Percentiles rank a stretch among this genome's conserved stretches.
Conservation (phyloP, 495 filamentous ascomycete species). For the Podospora anserina region DNA sequence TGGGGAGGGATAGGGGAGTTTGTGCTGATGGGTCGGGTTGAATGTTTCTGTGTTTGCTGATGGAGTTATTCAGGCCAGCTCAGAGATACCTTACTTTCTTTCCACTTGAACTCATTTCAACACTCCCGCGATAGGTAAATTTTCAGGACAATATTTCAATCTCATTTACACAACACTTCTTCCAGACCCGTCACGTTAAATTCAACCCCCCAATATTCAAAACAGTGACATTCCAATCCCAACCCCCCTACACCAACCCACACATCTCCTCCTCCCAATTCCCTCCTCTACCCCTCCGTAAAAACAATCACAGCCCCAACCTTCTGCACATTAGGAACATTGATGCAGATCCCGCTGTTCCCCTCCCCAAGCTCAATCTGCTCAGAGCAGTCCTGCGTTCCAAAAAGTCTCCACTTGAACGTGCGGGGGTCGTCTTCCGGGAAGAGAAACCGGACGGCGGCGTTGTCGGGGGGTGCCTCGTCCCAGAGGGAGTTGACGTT, state of each 20-base stretch:
- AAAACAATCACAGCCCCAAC: not conserved
- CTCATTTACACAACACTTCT: too few relatives aligned
- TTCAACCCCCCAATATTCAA: too few relatives aligned
- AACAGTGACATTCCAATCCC: not conserved
- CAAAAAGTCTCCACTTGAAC: not conserved
- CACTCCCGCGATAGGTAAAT: too few relatives aligned
- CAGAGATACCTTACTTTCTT: not conserved
- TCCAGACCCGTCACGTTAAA: too few relatives aligned
- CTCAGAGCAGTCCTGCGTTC: not conserved
- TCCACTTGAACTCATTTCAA: too few relatives aligned
- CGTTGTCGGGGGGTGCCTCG: not conserved
- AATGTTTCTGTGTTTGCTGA: not conserved
- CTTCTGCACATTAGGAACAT: not conserved
- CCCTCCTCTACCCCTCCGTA: not conserved
- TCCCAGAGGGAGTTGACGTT: constrained; percentile 10
- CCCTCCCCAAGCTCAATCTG: not conserved
- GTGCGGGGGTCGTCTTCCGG: not conserved
- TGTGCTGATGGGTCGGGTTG: not conserved
- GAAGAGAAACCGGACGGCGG: constrained; percentile 2
- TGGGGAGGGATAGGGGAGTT: not conserved
- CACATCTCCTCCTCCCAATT: not conserved
- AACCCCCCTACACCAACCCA: not conserved
- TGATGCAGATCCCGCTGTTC: not conserved
- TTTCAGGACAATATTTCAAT: too few relatives aligned
- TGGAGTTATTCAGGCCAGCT: not conserved